phyloP scores from a whole-genome alignment of 2,329 filamentous ascomycete species.

The Rhytidhysteron rufulum region DNA sequence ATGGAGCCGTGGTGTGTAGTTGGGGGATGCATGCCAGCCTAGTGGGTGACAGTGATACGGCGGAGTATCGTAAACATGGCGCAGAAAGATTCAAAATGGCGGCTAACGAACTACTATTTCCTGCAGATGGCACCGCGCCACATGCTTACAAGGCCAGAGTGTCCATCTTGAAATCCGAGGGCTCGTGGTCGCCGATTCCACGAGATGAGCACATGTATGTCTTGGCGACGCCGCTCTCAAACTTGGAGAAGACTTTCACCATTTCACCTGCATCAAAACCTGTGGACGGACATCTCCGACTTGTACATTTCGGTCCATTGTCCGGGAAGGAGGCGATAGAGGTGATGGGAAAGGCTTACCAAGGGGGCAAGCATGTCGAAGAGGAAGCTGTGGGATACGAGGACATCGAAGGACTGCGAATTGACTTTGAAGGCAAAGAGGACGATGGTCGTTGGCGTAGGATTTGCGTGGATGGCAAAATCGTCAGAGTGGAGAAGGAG shows the following conservation, averaged over 20 bases:
- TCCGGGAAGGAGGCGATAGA: constrained; percentile 66
- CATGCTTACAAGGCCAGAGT: constrained; percentile 57
- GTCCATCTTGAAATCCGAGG: constrained; percentile 33
- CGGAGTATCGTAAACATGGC: constrained; percentile 73
- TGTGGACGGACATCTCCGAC: constrained; percentile 64
- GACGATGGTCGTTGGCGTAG: constrained; percentile 73
- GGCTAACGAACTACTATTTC: constrained; percentile 68
- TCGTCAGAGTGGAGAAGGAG: constrained; percentile 66
- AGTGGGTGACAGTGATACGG: constrained; percentile 86
- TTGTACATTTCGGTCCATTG: constrained; percentile 72
- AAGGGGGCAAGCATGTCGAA: constrained; percentile 55
- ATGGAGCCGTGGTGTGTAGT: constrained; percentile 80
- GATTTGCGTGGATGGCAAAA: constrained; percentile 88
- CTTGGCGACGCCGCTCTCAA: constrained; percentile 71
- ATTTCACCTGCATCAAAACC: constrained; percentile 73
- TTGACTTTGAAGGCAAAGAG: constrained; percentile 59
- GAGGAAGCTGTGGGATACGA: constrained; percentile 63
- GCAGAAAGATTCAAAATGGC: constrained; percentile 79
- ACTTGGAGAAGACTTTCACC: constrained; percentile 75
- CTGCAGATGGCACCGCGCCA: constrained; percentile 48
- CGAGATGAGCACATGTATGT: constrained; percentile 67
- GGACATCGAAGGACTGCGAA: constrained; percentile 61
- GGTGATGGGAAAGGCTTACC: constrained; percentile 65
- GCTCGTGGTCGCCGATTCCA: constrained; percentile 32
- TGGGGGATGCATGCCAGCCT: constrained; percentile 88